A percentile compares a stretch with the other conserved stretches of the same genome.
These are phyloP conservation scores for Orbilia blumenaviensis DNA, from an alignment of 2,329 filamentous ascomycete genomes.

Conservation along the genomic window DNA sequence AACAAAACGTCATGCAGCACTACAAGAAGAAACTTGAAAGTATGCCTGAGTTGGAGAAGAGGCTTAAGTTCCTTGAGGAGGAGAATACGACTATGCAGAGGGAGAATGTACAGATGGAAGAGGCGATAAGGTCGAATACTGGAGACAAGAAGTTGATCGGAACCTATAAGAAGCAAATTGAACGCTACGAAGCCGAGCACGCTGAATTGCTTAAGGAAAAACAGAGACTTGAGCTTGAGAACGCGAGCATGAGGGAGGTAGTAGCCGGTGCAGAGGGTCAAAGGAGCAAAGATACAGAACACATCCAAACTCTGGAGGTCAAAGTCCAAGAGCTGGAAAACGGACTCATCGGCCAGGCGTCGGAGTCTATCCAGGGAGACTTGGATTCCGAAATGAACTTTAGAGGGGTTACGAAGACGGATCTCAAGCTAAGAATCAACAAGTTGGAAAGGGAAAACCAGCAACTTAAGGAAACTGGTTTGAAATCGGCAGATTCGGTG, in stretches of 20 bases:
- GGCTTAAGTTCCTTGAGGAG: conserved; percentile 56
- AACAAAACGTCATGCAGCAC: conserved; percentile 58
- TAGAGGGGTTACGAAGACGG: conserved; percentile 57
- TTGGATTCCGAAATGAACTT: conserved; percentile 58
- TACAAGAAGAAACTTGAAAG: conserved; percentile 58
- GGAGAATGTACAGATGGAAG: conserved; percentile 55
- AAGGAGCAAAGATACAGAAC: conserved; percentile 58
- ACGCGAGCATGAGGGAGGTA: conserved; percentile 56
- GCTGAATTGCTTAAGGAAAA: conserved; percentile 56
- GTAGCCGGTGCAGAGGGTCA: conserved; percentile 57
- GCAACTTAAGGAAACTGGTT: conserved; percentile 56
- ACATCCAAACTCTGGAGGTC: conserved; percentile 58
- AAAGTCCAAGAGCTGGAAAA: conserved; percentile 58
- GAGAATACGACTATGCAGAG: conserved; percentile 53
- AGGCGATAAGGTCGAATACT: conserved; percentile 56
- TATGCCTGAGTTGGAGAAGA: conserved; percentile 58
- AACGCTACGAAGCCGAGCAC: conserved; percentile 56
- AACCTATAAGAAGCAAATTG: conserved; percentile 58
- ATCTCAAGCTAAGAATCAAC: conserved; percentile 58
- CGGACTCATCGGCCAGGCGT: conserved; percentile 56
- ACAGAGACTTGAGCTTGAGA: conserved; percentile 56
- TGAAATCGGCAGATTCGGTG: conserved; percentile 55
- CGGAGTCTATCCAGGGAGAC: conserved; percentile 57
- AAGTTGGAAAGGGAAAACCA: conserved; percentile 58
- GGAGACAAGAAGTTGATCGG: conserved; percentile 57